Conservation (phyloP, 331 rosid genomes). For the Quercus phellos region DNA sequence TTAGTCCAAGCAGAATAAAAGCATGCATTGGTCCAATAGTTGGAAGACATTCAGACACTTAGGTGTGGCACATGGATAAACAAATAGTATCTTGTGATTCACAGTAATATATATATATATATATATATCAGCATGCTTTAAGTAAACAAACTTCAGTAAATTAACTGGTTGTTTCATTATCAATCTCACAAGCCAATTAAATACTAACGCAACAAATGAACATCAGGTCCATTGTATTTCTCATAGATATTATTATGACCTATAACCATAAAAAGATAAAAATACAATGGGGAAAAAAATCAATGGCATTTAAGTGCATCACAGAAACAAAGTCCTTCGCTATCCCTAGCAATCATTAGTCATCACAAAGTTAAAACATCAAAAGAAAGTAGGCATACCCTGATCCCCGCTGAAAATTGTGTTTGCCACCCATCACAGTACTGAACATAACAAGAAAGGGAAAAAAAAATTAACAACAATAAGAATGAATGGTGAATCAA, state of each 20-base stretch:
- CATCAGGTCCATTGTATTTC: not conserved
- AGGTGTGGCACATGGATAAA: not conserved
- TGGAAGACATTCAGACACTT: not conserved
- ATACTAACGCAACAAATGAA: not conserved
- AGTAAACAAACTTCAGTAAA: not conserved
- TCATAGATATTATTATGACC: not conserved
- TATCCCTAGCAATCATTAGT: not conserved
- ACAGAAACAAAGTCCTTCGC: not conserved
- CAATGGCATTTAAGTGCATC: not conserved
- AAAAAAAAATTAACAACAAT: slow-evolving; percentile 13
- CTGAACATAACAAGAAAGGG: slow-evolving; percentile 39
- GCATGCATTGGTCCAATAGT: not conserved
- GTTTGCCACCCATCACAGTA: slow-evolving; percentile 74
- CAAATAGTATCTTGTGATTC: not conserved
- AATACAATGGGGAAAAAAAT: not conserved
- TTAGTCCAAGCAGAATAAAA: not conserved
- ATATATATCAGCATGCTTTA: not conserved
- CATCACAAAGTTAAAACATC: not conserved
- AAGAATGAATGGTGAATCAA: slow-evolving; percentile 14
- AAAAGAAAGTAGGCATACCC: slow-evolving; percentile 30
- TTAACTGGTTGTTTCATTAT: not conserved
- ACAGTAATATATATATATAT: not conserved
- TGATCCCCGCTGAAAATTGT: slow-evolving; percentile 85
- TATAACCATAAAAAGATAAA: not conserved
- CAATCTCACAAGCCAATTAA: not conserved